Percentiles rank a stretch among this genome's conserved stretches.
Conservation (phyloP, 768 basidiomycete genomes). For the Suillus cothurnatus region DNA sequence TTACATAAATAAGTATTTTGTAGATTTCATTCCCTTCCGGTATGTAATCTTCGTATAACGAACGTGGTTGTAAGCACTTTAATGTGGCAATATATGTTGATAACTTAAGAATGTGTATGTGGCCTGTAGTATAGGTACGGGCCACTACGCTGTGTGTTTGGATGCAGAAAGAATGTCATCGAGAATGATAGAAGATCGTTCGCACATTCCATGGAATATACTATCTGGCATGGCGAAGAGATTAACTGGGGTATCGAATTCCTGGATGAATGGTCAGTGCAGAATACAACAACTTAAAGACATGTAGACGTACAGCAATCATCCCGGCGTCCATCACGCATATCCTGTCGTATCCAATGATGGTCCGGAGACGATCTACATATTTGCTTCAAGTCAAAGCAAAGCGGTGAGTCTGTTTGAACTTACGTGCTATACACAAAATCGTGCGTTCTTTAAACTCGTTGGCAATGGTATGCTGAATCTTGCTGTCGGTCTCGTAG, state of each 20-base stretch:
- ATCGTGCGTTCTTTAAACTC: slow-evolving; percentile 87
- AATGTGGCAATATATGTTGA: background rate
- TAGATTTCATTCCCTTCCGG: background rate
- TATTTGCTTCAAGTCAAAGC: slow-evolving; percentile 6
- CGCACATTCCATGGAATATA: slow-evolving; percentile 87
- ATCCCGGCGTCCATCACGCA: slow-evolving; percentile 83
- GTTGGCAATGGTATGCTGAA: slow-evolving; percentile 85
- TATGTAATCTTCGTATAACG: background rate
- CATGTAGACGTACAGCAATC: slow-evolving; percentile 57
- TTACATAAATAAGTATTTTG: no score
- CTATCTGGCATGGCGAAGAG: slow-evolving; percentile 60
- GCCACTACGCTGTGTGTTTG: slow-evolving; percentile 14
- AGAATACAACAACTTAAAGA: background rate
- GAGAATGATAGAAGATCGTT: slow-evolving; percentile 72
- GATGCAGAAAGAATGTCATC: slow-evolving; percentile 60
- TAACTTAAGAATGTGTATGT: background rate
- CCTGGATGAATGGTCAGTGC: slow-evolving; percentile 38
- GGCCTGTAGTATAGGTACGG: background rate
- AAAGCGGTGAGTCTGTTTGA: background rate
- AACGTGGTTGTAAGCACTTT: background rate
- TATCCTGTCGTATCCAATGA: slow-evolving; percentile 86
- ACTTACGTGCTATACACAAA: slow-evolving; percentile 83
- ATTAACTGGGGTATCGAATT: slow-evolving; percentile 79
- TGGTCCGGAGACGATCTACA: slow-evolving; percentile 81
- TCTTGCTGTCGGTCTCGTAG: slow-evolving; percentile 87